Evolutionary conservation across 2,329 filamentous ascomycete species (phyloP).

Genomic region (Didymella exigua): DNA sequence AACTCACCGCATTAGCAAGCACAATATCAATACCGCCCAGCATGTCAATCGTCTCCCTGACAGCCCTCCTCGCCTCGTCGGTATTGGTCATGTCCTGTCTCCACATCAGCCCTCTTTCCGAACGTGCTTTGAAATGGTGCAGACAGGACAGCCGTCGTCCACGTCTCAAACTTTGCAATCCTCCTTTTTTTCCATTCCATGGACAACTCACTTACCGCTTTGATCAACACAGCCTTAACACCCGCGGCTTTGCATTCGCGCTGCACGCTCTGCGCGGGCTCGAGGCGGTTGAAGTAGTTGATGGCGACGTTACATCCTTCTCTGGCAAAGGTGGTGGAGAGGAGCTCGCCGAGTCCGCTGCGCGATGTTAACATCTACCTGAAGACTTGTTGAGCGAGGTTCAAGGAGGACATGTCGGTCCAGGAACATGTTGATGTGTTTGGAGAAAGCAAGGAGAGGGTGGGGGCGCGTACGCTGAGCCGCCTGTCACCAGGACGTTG

Average conservation of each 20-base stretch:
- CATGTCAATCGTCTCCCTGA: slow-evolving; percentile 63
- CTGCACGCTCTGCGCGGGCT: slow-evolving; percentile 65
- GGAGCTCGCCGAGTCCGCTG: slow-evolving; percentile 73
- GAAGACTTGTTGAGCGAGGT: too few relatives aligned
- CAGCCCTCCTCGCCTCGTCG: slow-evolving; percentile 63
- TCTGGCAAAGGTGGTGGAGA: slow-evolving; percentile 69
- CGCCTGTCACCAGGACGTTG: slow-evolving; percentile 69
- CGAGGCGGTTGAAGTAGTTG: slow-evolving; percentile 70
- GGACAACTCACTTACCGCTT: slow-evolving; percentile 67
- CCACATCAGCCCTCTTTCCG: too few relatives aligned
- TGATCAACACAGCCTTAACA: slow-evolving; percentile 61
- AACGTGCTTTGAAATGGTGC: too few relatives aligned
- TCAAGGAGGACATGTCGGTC: too few relatives aligned
- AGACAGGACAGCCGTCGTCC: too few relatives aligned
- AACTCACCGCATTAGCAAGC: slow-evolving; percentile 71
- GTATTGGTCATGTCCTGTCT: slow-evolving; percentile 67
- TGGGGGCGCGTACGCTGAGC: slow-evolving; percentile 59
- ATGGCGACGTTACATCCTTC: slow-evolving; percentile 72
- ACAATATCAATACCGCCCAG: slow-evolving; percentile 77
- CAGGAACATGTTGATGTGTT: too few relatives aligned
- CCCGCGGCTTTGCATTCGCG: slow-evolving; percentile 59
- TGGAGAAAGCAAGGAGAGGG: too few relatives aligned
- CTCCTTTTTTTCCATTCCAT: too few relatives aligned
- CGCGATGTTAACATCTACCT: neutral
- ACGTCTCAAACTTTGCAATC: too few relatives aligned